A percentile compares a stretch with the other conserved stretches of the same genome.
Evolutionary conservation across 192 early-diverging fungal genomes (phyloP).

Genomic region (Coemansia sp.): DNA sequence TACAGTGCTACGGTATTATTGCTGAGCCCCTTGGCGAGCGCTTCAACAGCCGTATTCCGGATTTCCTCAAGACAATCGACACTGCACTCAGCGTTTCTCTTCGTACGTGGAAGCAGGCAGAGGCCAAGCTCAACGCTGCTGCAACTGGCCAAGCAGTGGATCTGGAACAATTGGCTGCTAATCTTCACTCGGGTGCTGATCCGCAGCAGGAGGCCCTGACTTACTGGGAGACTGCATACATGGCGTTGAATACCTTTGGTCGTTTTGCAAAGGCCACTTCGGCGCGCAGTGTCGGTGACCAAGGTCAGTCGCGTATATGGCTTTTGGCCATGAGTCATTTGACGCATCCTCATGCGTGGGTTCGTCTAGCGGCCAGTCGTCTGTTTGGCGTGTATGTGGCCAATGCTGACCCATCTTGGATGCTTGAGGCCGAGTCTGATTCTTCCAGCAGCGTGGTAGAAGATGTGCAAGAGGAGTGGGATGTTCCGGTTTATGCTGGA

Average conservation of each 20-base stretch:
- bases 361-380: conserved; percentile 68
- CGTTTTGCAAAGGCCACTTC: conserved; percentile 66
- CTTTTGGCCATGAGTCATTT: conserved; percentile 62
- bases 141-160: conserved; percentile 25
- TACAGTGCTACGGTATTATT: conserved; percentile 82
- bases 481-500: conserved; percentile 25
- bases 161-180: conserved; percentile 56
- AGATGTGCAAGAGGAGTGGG: conserved; percentile 18
- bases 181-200: conserved; percentile 31
- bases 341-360: conserved; percentile 89
- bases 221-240: conserved; percentile 85
- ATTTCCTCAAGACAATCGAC: conserved; percentile 56
- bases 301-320: conserved; percentile 66
- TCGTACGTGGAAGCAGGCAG: conserved; percentile 49
- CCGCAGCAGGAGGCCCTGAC: conserved; percentile 57
- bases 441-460: background rate
- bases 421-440: conserved; percentile 38
- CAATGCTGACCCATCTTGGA: conserved; percentile 60
- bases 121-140: conserved; percentile 32
- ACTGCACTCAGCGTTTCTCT: conserved; percentile 55
- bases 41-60: conserved; percentile 57
- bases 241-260: conserved; percentile 72
- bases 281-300: conserved; percentile 49
- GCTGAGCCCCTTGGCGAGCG: conserved; percentile 74
- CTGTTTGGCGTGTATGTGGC: conserved; percentile 80